A percentile compares a stretch with the other conserved stretches of the same genome.
Conservation (phyloP, 331 rosid genomes). For the Arachis monticola region DNA sequence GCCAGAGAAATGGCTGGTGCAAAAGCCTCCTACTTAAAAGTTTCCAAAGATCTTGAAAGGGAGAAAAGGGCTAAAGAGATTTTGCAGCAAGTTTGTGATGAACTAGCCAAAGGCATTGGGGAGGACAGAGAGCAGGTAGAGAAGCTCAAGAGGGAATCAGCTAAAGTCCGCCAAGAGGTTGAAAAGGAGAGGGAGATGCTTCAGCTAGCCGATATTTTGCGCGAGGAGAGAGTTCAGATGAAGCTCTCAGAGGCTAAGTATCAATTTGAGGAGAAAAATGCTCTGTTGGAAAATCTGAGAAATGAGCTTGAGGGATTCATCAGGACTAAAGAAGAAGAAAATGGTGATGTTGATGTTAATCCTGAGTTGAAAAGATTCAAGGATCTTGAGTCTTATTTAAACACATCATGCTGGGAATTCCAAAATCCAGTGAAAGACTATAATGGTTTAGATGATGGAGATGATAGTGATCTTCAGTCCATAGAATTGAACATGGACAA, state of each 20-base stretch:
- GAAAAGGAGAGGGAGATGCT: slow-evolving; percentile 97
- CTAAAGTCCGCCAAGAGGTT: slow-evolving; percentile 72
- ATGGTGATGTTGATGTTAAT: slow-evolving; percentile 43
- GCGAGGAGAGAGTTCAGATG: slow-evolving; percentile 98
- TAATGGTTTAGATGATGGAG: slow-evolving; percentile 43
- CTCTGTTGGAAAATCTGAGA: slow-evolving; percentile 67
- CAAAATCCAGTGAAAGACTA: slow-evolving; percentile 43
- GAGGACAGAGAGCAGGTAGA: slow-evolving; percentile 86
- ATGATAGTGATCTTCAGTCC: slow-evolving; percentile 83
- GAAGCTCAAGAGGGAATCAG: slow-evolving; percentile 81
- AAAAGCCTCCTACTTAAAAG: slow-evolving; percentile 59
- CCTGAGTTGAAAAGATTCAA: slow-evolving; percentile 55
- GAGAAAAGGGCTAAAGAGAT: slow-evolving; percentile 88
- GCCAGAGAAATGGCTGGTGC: slow-evolving; percentile 72
- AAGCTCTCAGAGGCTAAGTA: slow-evolving; percentile 90
- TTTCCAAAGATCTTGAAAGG: slow-evolving; percentile 71
- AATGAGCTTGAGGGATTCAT: slow-evolving; percentile 68
- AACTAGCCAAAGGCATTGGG: slow-evolving; percentile 79
- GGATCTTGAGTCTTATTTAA: slow-evolving; percentile 77
- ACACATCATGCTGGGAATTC: slow-evolving; percentile 55
- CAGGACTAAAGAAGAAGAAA: slow-evolving; percentile 51
- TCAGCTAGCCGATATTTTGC: slow-evolving; percentile 79
- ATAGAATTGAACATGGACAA: slow-evolving; percentile 88
- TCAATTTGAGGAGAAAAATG: slow-evolving; percentile 93
- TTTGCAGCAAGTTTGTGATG: slow-evolving; percentile 82